phyloP scores from a whole-genome alignment of 169 alveolate genomes.

The Eimeria sp. region DNA sequence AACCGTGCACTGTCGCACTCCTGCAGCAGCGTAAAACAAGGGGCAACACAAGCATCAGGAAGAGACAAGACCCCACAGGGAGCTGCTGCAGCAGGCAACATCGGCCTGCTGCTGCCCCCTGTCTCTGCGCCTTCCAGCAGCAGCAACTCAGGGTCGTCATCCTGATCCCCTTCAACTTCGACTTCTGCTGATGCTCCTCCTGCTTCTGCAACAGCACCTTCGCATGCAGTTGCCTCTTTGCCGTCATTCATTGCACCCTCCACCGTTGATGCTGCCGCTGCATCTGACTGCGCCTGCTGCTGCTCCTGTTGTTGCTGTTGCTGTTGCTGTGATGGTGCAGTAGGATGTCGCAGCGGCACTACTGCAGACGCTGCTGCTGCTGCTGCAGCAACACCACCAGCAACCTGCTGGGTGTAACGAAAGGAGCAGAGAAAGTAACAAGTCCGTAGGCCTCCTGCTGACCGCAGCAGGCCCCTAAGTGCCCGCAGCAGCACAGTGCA shows the following conservation, averaged over 20 bases:
- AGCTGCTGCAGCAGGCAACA: neutral
- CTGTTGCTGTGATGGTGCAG: neutral
- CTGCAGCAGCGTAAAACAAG: constrained; percentile 52
- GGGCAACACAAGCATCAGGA: constrained; percentile 38
- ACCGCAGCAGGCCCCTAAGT: constrained; percentile 42
- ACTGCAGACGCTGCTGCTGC: constrained; percentile 36
- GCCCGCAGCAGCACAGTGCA: constrained; percentile 71
- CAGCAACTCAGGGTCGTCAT: constrained; percentile 43
- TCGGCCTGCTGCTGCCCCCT: constrained; percentile 6
- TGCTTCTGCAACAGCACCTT: neutral
- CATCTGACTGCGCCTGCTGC: neutral
- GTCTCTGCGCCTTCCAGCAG: neutral
- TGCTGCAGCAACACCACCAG: constrained; percentile 17
- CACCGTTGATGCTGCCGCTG: constrained; percentile 3
- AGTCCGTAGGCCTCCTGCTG: constrained; percentile 44
- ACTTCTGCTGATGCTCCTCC: constrained; percentile 3
- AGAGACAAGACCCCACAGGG: constrained; percentile 59
- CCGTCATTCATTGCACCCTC: neutral
- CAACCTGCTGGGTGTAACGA: constrained; percentile 6
- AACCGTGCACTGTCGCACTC: constrained; percentile 32
- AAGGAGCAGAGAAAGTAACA: constrained; percentile 57
- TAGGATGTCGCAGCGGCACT: constrained; percentile 16
- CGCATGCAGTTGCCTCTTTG: neutral
- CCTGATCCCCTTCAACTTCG: neutral
- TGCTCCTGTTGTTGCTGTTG: constrained; percentile 7